These are phyloP conservation scores for Populus nigra DNA, from an alignment of 345 rosid species.

Conservation along the genomic window DNA sequence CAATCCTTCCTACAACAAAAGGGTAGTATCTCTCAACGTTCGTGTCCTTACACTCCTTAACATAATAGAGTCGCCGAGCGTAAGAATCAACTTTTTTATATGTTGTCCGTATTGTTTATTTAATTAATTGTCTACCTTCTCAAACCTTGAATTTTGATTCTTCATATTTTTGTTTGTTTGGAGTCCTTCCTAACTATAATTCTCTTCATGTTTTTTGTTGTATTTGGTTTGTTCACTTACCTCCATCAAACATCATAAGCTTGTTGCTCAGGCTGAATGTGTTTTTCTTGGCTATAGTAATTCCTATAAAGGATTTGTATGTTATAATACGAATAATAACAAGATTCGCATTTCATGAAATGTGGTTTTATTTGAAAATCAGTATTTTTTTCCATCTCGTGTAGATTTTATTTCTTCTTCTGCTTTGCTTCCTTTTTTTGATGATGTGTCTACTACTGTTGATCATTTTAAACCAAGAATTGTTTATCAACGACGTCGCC, in stretches of 20 bases:
- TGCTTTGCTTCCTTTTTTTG: not conserved
- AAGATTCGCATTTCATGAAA: not conserved
- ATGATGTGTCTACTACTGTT: too few species aligned
- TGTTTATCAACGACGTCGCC: not conserved
- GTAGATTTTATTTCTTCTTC: too few species aligned
- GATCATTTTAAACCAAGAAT: not conserved
- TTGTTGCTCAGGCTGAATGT: fast-evolving
- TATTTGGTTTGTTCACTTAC: not conserved
- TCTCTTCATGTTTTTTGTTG: not conserved
- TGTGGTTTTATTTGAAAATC: not conserved
- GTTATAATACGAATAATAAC: not conserved
- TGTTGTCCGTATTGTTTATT: not conserved
- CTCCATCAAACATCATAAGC: not conserved
- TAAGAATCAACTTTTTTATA: not conserved
- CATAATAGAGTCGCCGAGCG: not conserved
- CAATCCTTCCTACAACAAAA: not conserved
- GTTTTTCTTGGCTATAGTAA: not conserved
- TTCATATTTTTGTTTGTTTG: not conserved
- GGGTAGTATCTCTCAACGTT: not conserved
- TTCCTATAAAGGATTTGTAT: not conserved
- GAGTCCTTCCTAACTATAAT: not conserved
- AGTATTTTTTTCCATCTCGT: too few species aligned
- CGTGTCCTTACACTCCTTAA: not conserved
- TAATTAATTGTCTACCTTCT: not conserved
- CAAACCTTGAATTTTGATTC: not conserved